Percentiles rank a stretch among this genome's conserved stretches.
Conservation (phyloP, 306 rosid genomes). For the Pueraria montana region DNA sequence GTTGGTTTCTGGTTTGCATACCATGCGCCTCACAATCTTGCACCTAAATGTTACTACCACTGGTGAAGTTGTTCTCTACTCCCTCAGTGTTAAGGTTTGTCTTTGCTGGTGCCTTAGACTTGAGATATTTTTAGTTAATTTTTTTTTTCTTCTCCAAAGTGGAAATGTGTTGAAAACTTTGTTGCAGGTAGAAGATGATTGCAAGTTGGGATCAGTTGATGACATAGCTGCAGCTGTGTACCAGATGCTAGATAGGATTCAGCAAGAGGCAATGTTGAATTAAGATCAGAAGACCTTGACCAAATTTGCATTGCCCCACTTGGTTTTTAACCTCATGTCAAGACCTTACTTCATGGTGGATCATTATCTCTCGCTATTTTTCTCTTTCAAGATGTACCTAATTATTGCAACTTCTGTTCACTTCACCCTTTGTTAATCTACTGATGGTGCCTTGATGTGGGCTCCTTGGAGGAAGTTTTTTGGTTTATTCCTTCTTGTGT, state of each 20-base stretch:
- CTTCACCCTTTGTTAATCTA: slow-evolving; percentile 46
- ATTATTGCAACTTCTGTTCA: slow-evolving; percentile 57
- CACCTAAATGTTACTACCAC: slow-evolving; percentile 82
- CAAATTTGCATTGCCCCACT: slow-evolving; percentile 34
- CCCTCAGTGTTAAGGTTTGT: slow-evolving; percentile 83
- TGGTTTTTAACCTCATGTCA: slow-evolving; percentile 33
- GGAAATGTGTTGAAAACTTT: slow-evolving; percentile 12
- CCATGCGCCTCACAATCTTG: slow-evolving; percentile 76
- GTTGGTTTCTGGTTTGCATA: slow-evolving; percentile 75
- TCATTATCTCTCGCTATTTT: slow-evolving; percentile 31
- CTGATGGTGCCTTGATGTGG: slow-evolving; percentile 46
- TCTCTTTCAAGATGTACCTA: slow-evolving; percentile 51
- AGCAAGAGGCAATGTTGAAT: slow-evolving; percentile 72
- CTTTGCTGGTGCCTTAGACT: neutral
- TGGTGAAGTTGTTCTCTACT: slow-evolving; percentile 70
- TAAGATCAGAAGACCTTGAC: slow-evolving; percentile 39
- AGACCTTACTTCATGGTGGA: slow-evolving; percentile 38
- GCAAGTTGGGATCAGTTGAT: slow-evolving; percentile 85
- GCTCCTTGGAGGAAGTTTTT: slow-evolving; percentile 57
- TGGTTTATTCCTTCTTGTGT: slow-evolving; percentile 46
- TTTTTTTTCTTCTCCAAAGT: neutral
- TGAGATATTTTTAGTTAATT: neutral
- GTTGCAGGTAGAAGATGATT: slow-evolving; percentile 88
- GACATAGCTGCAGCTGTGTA: slow-evolving; percentile 87
- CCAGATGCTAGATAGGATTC: slow-evolving; percentile 76